Percentiles rank a stretch among this genome's conserved stretches.
These are phyloP conservation scores for Fusarium sp. DNA, from an alignment of 2,329 filamentous ascomycete species.

Conservation along the genomic window DNA sequence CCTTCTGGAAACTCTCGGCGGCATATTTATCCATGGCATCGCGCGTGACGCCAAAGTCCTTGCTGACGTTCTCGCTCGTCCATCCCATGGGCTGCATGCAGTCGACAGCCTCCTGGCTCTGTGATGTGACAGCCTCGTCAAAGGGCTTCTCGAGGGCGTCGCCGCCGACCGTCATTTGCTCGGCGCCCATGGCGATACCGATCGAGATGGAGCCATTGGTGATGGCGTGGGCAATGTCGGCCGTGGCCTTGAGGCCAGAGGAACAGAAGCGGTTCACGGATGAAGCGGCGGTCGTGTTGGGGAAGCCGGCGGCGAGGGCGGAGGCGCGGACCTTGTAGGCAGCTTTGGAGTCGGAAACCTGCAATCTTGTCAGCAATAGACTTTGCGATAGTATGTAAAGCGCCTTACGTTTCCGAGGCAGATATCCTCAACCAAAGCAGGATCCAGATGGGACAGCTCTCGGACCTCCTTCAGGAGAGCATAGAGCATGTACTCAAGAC, in stretches of 20 bases:
- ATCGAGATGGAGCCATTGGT: constrained; percentile 81
- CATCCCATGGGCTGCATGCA: constrained; percentile 98
- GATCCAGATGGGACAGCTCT: constrained; percentile 80
- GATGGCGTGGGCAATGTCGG: constrained; percentile 94
- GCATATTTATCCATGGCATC: constrained; percentile 87
- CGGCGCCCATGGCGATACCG: constrained; percentile 88
- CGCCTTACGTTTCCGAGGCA: constrained; percentile 84
- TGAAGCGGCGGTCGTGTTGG: constrained; percentile 85
- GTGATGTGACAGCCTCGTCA: constrained; percentile 76
- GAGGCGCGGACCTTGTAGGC: constrained; percentile 93
- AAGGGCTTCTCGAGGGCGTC: constrained; percentile 79
- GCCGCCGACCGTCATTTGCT: constrained; percentile 83
- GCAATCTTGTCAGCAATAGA: constrained; percentile 11
- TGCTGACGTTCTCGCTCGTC: constrained; percentile 95
- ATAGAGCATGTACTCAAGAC: constrained; percentile 86
- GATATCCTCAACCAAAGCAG: constrained; percentile 86
- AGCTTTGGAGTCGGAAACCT: constrained; percentile 87
- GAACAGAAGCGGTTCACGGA: constrained; percentile 97
- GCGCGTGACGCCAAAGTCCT: constrained; percentile 86
- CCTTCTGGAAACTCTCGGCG: constrained; percentile 86
- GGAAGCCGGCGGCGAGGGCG: constrained; percentile 89
- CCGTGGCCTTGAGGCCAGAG: constrained; percentile 92
- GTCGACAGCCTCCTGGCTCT: constrained; percentile 81
- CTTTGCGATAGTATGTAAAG: not conserved
- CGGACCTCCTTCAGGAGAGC: constrained; percentile 82